Base-by-base conservation (phyloP, 257 asterid genomes). In the Haberlea rhodopensis region DNA sequence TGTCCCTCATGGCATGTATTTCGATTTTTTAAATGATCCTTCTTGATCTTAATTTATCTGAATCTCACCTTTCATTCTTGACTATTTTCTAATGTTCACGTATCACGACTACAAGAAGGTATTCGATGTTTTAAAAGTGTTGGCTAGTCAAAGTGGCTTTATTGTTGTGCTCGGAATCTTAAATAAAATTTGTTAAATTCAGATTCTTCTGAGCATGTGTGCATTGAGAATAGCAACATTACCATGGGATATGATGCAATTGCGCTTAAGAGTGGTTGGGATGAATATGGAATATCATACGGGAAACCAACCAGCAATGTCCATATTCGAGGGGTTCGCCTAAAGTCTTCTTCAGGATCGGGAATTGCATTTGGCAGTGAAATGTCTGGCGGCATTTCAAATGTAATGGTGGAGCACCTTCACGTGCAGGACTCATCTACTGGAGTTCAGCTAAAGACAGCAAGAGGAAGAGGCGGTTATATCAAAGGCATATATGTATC, bases 381-480 rank as follows among this genome's bases (percentile, higher is more conserved):
- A 65, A 94, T 94, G 99, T 94, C 99, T 0, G 99, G 99, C 6
- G 99, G 99, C 31, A 86, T 94, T 62, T 90, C 99, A 22, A 29
- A 45, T 10, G 34, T 94, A 45, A 63, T 88, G 3, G 86, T 81
- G 6, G 96, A 94, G 80, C 62, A 74, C 8, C 78, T 82, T 24
- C 67, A 70, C 34, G 25, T 94, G 10, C 82, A 66, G 1, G 76
- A 86, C 72, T 90, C 99, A 2, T 62, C 64, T 0, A 43, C 29
- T 5, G 99, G 96, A 2, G 68, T 90, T n/a, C 87, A 84, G 70
- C 66, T 94, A 0, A 87, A 90, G 71, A 94, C 99, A 0, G 75
- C 84, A 5, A 80, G 28, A 67, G 99, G 99, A 26, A 78, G 99
- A 45, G 99, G 99, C 1, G 95, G 96, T 20, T 94, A 85, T 75